Conservation (phyloP, 306 rosid genomes). For the Castanea crenata region DNA sequence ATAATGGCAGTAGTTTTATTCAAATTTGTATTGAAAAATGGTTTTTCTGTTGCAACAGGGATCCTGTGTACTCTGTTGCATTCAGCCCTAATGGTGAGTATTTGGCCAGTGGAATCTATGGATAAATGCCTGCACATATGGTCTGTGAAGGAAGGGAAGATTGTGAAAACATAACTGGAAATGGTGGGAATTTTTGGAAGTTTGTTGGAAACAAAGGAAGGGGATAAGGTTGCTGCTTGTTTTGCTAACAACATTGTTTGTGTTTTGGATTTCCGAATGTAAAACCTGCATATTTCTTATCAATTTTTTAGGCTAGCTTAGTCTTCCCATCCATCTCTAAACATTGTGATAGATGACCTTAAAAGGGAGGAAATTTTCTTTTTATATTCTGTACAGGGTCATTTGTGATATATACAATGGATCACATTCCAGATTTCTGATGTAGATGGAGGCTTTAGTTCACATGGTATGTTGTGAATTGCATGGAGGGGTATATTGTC, state of each 20-base stretch:
- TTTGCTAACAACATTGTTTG: conserved; percentile 88
- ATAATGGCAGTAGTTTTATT: no score
- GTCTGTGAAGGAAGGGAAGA: conserved; percentile 87
- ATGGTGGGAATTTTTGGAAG: conserved; percentile 97
- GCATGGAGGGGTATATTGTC: no score
- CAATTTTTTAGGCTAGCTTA: no score
- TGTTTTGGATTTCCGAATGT: conserved; percentile 63
- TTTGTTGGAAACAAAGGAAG: conserved; percentile 95
- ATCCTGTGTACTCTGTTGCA: conserved; percentile 86
- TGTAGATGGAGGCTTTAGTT: not conserved
- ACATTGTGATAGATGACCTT: not conserved
- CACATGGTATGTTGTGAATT: not conserved
- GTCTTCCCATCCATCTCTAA: not conserved
- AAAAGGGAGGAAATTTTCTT: not conserved
- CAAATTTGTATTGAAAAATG: no score
- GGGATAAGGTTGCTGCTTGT: conserved; percentile 89
- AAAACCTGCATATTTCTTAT: not conserved
- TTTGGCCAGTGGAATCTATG: conserved; percentile 85
- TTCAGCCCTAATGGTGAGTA: conserved; percentile 93
- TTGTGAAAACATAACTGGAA: conserved; percentile 79
- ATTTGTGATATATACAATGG: not conserved
- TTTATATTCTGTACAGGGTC: not conserved
- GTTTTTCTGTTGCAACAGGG: conserved; percentile 28
- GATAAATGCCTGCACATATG: conserved; percentile 82
- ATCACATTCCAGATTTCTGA: not conserved